phyloP scores from a whole-genome alignment of 2,329 filamentous ascomycete genomes.

The Talaromyces verruculosus region DNA sequence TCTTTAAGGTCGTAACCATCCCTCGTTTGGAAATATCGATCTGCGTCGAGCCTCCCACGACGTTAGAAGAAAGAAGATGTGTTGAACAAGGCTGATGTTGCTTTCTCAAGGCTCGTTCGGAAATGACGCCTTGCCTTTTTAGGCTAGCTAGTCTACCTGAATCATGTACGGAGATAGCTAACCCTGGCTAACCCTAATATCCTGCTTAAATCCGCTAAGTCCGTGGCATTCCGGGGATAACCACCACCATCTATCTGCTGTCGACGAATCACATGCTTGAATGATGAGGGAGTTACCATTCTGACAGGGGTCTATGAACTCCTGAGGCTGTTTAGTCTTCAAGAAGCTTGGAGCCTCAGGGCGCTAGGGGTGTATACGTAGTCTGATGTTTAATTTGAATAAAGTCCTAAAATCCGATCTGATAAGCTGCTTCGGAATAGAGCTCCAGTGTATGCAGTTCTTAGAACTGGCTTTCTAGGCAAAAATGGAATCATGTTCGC shows the following conservation, averaged over 20 bases:
- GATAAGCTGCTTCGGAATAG: neutral
- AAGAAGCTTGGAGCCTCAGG: neutral
- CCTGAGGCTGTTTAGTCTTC: neutral
- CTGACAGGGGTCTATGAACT: neutral
- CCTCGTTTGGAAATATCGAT: neutral
- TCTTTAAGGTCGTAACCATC: neutral
- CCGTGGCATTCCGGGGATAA: conserved; percentile 8
- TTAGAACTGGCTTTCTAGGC: neutral
- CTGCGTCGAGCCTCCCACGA: neutral
- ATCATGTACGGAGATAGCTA: neutral
- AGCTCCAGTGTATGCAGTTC: neutral
- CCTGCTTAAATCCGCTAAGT: neutral
- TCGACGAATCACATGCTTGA: neutral
- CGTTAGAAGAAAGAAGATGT: neutral
- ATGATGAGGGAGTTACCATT: neutral
- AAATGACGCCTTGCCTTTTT: neutral
- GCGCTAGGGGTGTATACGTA: neutral
- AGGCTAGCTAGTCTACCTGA: neutral
- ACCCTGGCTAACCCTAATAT: neutral
- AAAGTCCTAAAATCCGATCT: conserved; percentile 3
- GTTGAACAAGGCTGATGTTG: neutral
- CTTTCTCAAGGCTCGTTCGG: no score
- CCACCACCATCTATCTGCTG: neutral
- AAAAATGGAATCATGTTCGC: neutral
- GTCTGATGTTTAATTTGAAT: neutral